These are phyloP conservation scores for Hortiboletus flavorubellus DNA, from an alignment of 768 basidiomycete species.

Conservation along the genomic window DNA sequence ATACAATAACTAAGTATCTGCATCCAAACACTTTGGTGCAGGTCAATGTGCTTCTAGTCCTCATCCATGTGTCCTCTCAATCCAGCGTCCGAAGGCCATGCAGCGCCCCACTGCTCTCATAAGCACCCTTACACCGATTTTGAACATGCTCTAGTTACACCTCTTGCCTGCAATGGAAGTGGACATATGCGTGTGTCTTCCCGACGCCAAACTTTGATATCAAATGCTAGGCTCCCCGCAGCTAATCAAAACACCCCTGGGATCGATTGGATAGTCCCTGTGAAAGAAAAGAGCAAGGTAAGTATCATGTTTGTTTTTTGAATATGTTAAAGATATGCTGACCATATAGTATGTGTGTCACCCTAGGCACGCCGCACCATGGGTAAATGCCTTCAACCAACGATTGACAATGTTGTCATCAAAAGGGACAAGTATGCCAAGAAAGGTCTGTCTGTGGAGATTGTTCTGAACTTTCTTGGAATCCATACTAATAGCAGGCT, in stretches of 20 bases:
- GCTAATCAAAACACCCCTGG: neutral
- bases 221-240: neutral
- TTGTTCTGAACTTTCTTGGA: neutral
- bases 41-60: neutral
- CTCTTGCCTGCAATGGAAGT: constrained; percentile 13
- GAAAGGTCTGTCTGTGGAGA: constrained; percentile 36
- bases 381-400: constrained; percentile 53
- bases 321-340: neutral
- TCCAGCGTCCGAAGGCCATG: constrained; percentile 5
- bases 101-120: neutral
- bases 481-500: constrained; percentile 12
- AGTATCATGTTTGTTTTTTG: neutral
- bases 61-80: constrained; percentile 8
- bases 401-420: constrained; percentile 42
- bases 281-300: constrained; percentile 19
- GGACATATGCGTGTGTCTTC: constrained; percentile 12
- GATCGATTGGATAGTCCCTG: constrained; percentile 28
- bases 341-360: neutral
- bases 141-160: constrained; percentile 2
- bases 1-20: no score
- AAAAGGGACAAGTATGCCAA: constrained; percentile 46
- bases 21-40: no score
- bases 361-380: constrained; percentile 37
- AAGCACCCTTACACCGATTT: constrained; percentile 8
- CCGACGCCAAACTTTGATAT: constrained; percentile 1